Conservation (phyloP, 805 yeast species). For the Metschnikowia vanudenii region DNA sequence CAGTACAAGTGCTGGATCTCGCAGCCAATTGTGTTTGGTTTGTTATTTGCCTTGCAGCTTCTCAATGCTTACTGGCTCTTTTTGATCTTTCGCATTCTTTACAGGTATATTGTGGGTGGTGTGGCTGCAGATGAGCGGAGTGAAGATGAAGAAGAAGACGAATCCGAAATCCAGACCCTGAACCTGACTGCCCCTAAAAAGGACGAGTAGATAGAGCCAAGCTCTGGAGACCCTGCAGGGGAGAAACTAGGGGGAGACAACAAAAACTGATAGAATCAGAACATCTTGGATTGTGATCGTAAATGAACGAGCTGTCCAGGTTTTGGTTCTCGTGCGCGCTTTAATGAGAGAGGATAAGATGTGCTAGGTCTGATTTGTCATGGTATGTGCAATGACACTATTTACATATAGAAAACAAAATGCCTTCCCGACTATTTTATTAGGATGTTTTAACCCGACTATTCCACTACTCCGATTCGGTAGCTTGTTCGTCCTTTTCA, state of each 20-base stretch:
- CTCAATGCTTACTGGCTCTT: conserved; percentile 88
- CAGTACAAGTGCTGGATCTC: conserved; percentile 97
- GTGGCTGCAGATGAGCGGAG: conserved; percentile 78
- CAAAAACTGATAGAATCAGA: too few relatives aligned
- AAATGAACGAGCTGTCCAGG: too few relatives aligned
- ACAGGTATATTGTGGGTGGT: conserved; percentile 60
- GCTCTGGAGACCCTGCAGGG: too few relatives aligned
- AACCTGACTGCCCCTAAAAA: conserved; percentile 5
- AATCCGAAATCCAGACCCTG: too few relatives aligned
- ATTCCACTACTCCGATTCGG: too few relatives aligned
- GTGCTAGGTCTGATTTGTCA: neutral
- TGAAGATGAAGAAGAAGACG: conserved; percentile 72
- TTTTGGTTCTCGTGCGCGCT: neutral
- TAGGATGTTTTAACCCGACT: too few relatives aligned
- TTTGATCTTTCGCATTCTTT: conserved; percentile 73
- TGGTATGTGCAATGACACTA: conserved; percentile 6
- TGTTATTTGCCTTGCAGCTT: conserved; percentile 77
- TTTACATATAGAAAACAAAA: conserved; percentile 5
- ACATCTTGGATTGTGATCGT: too few relatives aligned
- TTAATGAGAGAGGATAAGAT: too few relatives aligned
- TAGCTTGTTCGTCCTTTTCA: too few relatives aligned
- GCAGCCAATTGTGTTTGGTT: conserved; percentile 79
- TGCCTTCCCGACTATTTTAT: too few relatives aligned
- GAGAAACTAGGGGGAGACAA: too few relatives aligned
- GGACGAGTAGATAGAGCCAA: conserved; percentile 5